Base-by-base conservation (phyloP, 495 filamentous ascomycete species). In the Penicillium diatomitis region DNA sequence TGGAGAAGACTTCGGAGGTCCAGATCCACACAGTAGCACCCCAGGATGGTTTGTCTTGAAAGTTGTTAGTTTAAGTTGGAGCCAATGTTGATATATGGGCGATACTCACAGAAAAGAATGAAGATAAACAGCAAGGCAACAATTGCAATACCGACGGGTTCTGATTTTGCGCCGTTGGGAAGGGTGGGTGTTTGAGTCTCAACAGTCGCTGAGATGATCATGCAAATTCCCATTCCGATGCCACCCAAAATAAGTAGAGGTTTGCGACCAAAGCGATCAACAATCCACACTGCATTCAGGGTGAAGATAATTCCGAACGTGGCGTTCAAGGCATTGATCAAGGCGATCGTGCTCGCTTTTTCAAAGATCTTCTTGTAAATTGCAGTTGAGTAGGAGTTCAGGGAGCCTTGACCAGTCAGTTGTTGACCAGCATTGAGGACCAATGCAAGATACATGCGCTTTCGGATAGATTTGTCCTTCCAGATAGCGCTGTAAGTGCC, bases 191-290 rank as follows among this genome's bases (percentile, higher is more conserved):
- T 82, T 44, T 73, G 76, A 0, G 83, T 85, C 46, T 83, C 82
- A 29, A 80, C 69, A n/a, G 77, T 72, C 6, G 75, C 72, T 30
- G 85, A 80, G 48, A 85, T 81, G 59, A 80, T 82, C 65, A 84
- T 80, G 63, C 74, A 84, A 32, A 83, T 60, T 43, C 70, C 63
- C 86, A 88, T 88, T n/a, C 83, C 83, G 32, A 84, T 71, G 30
- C 77, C 84, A 60, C 85, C 84, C 47, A 73, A 69, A 46, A 88
- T 76, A 9, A 90, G 72, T 20, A 88, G 74, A 46, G 77, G 72
- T 41, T 84, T 83, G 41, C 86, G 80, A 47, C 86, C 86, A 47
- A 86, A 73, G 34, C 70, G 75, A 62, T 90, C 86, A 49, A 83
- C 70, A 38, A 79, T 65, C 65, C 78, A 90, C 55, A 90, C 79